phyloP scores from a whole-genome alignment of 2,329 filamentous ascomycete species.

The Coleophoma cylindrospora region DNA sequence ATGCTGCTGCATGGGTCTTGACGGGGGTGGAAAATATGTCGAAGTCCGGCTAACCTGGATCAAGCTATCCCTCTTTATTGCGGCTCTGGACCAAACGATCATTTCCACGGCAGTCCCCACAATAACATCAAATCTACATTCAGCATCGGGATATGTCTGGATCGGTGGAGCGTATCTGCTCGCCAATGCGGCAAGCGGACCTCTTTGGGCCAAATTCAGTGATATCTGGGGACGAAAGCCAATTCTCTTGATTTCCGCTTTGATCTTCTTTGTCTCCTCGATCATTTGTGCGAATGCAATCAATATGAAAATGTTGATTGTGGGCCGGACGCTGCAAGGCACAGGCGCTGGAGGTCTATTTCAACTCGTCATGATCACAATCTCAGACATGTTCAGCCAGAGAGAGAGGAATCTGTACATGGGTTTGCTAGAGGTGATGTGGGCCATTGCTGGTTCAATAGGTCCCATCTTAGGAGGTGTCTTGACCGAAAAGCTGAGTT shows the following conservation, averaged over 20 bases:
- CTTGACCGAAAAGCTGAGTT: slow-evolving; percentile 41
- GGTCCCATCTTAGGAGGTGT: slow-evolving; percentile 60
- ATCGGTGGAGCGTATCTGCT: slow-evolving; percentile 27
- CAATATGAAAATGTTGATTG: slow-evolving; percentile 37
- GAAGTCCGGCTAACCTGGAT: background rate
- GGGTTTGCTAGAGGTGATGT: slow-evolving; percentile 59
- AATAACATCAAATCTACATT: slow-evolving; percentile 29
- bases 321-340: slow-evolving; percentile 42
- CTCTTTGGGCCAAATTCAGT: slow-evolving; percentile 57
- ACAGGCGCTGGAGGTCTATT: slow-evolving; percentile 41
- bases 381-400: slow-evolving; percentile 41
- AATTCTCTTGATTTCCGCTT: slow-evolving; percentile 37
- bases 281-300: slow-evolving; percentile 38
- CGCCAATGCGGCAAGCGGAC: slow-evolving; percentile 18
- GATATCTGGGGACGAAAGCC: slow-evolving; percentile 50
- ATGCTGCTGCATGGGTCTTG: background rate
- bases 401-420: slow-evolving; percentile 39
- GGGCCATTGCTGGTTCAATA: slow-evolving; percentile 57
- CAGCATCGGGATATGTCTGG: slow-evolving; percentile 27
- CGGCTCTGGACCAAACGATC: slow-evolving; percentile 21
- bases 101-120: slow-evolving; percentile 29
- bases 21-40: background rate
- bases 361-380: slow-evolving; percentile 42
- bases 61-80: background rate
- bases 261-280: slow-evolving; percentile 42